A percentile compares a stretch with the other conserved stretches of the same genome.
Conservation (phyloP, 2,329 filamentous ascomycete species). For the Cordyceps cateniannulata region DNA sequence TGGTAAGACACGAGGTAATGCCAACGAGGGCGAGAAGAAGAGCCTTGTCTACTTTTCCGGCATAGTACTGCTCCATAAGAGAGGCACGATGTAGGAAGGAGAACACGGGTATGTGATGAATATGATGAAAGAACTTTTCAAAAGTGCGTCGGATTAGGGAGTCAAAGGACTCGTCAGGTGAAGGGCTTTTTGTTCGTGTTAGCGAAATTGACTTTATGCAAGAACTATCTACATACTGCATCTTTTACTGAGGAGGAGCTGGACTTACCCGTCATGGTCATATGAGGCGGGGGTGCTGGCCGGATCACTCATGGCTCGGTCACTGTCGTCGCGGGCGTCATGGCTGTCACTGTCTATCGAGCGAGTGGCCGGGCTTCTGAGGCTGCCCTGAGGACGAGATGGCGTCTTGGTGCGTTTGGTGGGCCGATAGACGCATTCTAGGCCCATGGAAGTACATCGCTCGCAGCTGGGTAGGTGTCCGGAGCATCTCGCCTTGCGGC, state of each 20-base stretch:
- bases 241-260: background rate
- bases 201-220: constrained; percentile 12
- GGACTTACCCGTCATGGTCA: constrained; percentile 28
- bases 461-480: constrained; percentile 51
- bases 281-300: constrained; percentile 29
- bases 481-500: constrained; percentile 51
- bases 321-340: constrained; percentile 28
- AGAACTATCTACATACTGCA: background rate
- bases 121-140: constrained; percentile 51
- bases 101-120: constrained; percentile 53
- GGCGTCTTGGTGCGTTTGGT: constrained; percentile 34
- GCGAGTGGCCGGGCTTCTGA: constrained; percentile 26
- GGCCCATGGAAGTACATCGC: constrained; percentile 41
- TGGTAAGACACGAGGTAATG: constrained; percentile 49
- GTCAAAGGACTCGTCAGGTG: constrained; percentile 39
- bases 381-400: constrained; percentile 18
- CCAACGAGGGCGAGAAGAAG: constrained; percentile 49
- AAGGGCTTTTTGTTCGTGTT: constrained; percentile 22
- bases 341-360: constrained; percentile 27
- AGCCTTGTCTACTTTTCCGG: constrained; percentile 48
- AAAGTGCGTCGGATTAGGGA: constrained; percentile 46
- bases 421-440: constrained; percentile 49
- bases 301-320: constrained; percentile 28
- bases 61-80: constrained; percentile 52
- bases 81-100: constrained; percentile 54